phyloP scores from a whole-genome alignment of 495 filamentous ascomycete species.

The Trichoderma erinaceum region DNA sequence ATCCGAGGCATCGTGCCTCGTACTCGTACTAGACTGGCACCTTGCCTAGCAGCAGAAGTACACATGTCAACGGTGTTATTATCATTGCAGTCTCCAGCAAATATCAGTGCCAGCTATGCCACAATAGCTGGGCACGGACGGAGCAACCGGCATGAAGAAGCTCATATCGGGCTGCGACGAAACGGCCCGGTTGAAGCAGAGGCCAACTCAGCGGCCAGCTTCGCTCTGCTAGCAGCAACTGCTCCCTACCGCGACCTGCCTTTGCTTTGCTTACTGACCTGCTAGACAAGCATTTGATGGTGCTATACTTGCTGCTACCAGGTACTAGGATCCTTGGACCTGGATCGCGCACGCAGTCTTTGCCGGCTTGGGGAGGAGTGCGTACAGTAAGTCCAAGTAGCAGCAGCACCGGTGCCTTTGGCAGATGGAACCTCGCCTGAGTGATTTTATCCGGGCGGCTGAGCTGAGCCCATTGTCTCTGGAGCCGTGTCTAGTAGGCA shows the following conservation, averaged over 20 bases:
- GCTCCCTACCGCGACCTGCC: neutral
- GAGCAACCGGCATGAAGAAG: neutral
- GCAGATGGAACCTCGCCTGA: constrained; percentile 8
- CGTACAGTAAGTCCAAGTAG: constrained; percentile 5
- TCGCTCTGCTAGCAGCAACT: neutral
- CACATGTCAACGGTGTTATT: too few relatives aligned
- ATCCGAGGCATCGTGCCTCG: too few relatives aligned
- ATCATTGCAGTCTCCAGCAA: too few relatives aligned
- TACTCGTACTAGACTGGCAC: too few relatives aligned
- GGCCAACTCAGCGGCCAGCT: constrained; percentile 4
- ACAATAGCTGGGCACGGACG: neutral
- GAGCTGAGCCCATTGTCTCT: neutral
- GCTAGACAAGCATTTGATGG: neutral
- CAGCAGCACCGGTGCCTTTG: neutral
- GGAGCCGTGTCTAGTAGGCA: too few relatives aligned
- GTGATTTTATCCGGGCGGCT: constrained; percentile 13
- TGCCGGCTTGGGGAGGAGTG: constrained; percentile 12
- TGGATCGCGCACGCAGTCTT: neutral
- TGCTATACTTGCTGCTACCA: neutral
- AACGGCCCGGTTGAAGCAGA: constrained; percentile 4
- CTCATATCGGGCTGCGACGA: neutral
- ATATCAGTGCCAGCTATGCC: neutral
- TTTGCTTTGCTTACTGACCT: neutral
- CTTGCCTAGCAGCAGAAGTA: too few relatives aligned
- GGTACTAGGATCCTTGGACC: neutral